Evolutionary conservation across 345 rosid genomes (phyloP).

Genomic region (Salix dunnii): DNA sequence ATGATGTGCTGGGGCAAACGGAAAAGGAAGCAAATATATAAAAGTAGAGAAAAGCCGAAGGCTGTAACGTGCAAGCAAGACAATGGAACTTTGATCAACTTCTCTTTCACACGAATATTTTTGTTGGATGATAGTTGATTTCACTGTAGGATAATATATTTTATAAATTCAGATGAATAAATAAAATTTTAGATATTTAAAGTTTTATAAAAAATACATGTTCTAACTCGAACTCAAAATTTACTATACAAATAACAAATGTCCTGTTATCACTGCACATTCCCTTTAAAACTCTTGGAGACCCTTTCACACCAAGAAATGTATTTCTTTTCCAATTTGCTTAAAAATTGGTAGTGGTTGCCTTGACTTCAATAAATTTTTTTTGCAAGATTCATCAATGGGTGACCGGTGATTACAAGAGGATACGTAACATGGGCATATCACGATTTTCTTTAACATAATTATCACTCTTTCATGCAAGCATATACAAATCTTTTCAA

Average conservation of each 20-base stretch:
- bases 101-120: conserved; percentile 4
- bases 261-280: no score
- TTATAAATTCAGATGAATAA: no score
- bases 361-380: background rate
- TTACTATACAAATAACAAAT: no score
- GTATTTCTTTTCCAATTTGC: background rate
- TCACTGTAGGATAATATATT: no score
- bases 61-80: conserved; percentile 8
- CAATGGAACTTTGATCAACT: background rate
- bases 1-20: background rate
- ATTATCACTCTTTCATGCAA: no score
- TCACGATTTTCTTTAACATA: no score
- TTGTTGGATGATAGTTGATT: background rate
- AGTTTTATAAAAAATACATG: no score
- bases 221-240: no score
- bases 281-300: no score
- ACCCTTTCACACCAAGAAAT: no score
- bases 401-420: background rate
- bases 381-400: background rate
- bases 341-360: background rate
- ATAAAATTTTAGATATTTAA: fast-evolving
- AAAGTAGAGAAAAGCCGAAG: background rate
- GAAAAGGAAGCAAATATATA: background rate
- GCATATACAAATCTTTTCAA: no score
- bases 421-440: no score